A percentile compares a stretch with the other conserved stretches of the same genome.
phyloP scores from a whole-genome alignment of 2,329 filamentous ascomycete species.

The Cyphellophora attinorum region DNA sequence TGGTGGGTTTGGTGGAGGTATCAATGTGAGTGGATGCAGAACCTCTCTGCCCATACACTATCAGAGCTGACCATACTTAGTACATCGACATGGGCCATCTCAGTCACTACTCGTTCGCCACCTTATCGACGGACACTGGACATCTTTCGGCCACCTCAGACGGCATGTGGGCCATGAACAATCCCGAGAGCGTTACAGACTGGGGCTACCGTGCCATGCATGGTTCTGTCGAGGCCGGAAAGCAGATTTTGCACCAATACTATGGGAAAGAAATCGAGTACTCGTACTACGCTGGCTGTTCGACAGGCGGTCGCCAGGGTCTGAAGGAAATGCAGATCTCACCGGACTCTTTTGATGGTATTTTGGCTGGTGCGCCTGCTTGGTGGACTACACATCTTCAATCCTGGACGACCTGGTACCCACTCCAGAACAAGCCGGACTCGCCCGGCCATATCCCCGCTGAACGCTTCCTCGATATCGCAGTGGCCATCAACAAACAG shows the following conservation, averaged over 20 bases:
- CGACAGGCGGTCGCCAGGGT: constrained; percentile 39
- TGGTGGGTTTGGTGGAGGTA: constrained; percentile 37
- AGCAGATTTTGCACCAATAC: constrained; percentile 29
- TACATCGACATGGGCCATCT: constrained; percentile 36
- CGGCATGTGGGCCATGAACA: constrained; percentile 29
- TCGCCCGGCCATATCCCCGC: constrained; percentile 17
- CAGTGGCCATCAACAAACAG: constrained; percentile 22
- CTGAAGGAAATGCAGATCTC: constrained; percentile 35
- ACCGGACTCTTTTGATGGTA: constrained; percentile 39
- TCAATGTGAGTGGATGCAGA: constrained; percentile 26
- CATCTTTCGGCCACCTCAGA: constrained; percentile 28
- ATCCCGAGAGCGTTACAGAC: constrained; percentile 26
- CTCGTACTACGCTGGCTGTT: constrained; percentile 40
- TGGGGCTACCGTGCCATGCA: constrained; percentile 38
- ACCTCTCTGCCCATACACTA: background rate
- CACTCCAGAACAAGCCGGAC: constrained; percentile 19
- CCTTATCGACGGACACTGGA: constrained; percentile 35
- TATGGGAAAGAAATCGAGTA: constrained; percentile 31
- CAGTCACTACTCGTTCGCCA: constrained; percentile 29
- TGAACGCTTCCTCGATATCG: constrained; percentile 25
- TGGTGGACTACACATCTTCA: constrained; percentile 31
- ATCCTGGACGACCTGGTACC: constrained; percentile 21
- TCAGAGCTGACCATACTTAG: background rate
- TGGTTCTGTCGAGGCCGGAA: constrained; percentile 37
- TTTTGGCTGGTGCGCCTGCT: constrained; percentile 36